Evolutionary conservation across 1,139 yeast species (phyloP).

Genomic region (Keqinozyma sinolaborantium): DNA sequence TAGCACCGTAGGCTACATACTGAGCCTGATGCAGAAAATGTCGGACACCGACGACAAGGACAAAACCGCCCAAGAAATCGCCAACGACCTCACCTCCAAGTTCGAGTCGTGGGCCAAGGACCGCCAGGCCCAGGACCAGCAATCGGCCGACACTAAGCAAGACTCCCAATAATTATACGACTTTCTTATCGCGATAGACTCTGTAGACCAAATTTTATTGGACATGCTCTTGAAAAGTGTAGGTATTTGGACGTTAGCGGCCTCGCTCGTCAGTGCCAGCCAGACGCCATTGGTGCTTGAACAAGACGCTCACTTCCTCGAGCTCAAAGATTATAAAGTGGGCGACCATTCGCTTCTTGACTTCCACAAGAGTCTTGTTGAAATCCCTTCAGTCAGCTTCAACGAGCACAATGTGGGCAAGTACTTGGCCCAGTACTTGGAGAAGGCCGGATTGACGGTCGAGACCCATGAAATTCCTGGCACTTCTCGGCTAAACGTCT

Average conservation of each 20-base stretch:
- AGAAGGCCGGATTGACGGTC: slow-evolving; percentile 46
- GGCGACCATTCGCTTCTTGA: slow-evolving; percentile 12
- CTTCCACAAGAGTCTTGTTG: slow-evolving; percentile 33
- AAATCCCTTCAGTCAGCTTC: slow-evolving; percentile 31
- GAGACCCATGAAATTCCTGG: slow-evolving; percentile 35
- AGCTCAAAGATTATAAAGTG: slow-evolving; percentile 9
- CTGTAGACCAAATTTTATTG: too few relatives aligned
- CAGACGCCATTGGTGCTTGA: too few relatives aligned
- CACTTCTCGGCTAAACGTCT: slow-evolving; percentile 45
- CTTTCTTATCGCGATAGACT: too few relatives aligned
- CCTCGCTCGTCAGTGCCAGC: too few relatives aligned
- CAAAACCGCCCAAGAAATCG: slow-evolving; percentile 34
- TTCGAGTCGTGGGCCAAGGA: slow-evolving; percentile 26
- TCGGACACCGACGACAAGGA: slow-evolving; percentile 28
- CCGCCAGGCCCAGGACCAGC: slow-evolving; percentile 14
- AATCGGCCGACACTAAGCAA: not conserved
- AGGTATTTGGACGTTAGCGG: not conserved
- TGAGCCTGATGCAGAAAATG: slow-evolving; percentile 26
- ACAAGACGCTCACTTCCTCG: not conserved
- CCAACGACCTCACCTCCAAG: slow-evolving; percentile 30
- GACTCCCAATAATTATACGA: not conserved
- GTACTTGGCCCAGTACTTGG: slow-evolving; percentile 33
- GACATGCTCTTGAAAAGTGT: too few relatives aligned
- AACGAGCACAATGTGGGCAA: slow-evolving; percentile 28
- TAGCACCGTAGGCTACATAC: slow-evolving; percentile 26